A percentile compares a stretch with the other conserved stretches of the same genome.
Evolutionary conservation across 2,329 filamentous ascomycete species (phyloP).

Genomic region (Colletotrichum sp.): DNA sequence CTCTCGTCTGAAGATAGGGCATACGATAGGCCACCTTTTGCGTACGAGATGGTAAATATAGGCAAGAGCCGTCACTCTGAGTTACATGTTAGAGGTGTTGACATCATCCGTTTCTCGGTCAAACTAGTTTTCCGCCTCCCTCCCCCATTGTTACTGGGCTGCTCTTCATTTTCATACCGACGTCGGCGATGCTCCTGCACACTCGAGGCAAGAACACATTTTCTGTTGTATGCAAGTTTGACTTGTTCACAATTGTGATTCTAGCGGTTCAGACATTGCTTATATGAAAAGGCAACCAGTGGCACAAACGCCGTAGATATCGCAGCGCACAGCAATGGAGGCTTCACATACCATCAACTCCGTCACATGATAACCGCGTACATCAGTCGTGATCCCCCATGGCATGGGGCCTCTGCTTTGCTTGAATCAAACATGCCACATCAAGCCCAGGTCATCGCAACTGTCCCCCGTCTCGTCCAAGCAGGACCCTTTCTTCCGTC

Average conservation of each 20-base stretch:
- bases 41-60: not conserved
- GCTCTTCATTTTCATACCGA: not conserved
- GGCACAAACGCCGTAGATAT: too few relatives aligned
- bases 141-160: too few relatives aligned
- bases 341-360: rapidly evolving
- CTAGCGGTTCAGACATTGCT: too few relatives aligned
- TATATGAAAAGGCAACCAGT: too few relatives aligned
- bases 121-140: rapidly evolving
- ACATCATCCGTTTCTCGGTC: not conserved
- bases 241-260: not conserved
- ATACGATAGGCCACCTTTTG: not conserved
- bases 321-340: too few relatives aligned
- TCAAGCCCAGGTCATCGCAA: not conserved
- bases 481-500: not conserved
- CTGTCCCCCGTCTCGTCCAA: not conserved
- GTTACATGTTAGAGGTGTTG: not conserved
- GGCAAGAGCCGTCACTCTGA: rapidly evolving
- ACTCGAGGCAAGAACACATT: rapidly evolving
- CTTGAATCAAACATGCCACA: not conserved
- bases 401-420: rapidly evolving
- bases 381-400: rapidly evolving
- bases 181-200: not conserved
- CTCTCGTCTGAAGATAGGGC: not conserved
- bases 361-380: rapidly evolving
- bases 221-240: not conserved